Conservation (phyloP, 495 filamentous ascomycete genomes). For the Penicillium mononematosum region DNA sequence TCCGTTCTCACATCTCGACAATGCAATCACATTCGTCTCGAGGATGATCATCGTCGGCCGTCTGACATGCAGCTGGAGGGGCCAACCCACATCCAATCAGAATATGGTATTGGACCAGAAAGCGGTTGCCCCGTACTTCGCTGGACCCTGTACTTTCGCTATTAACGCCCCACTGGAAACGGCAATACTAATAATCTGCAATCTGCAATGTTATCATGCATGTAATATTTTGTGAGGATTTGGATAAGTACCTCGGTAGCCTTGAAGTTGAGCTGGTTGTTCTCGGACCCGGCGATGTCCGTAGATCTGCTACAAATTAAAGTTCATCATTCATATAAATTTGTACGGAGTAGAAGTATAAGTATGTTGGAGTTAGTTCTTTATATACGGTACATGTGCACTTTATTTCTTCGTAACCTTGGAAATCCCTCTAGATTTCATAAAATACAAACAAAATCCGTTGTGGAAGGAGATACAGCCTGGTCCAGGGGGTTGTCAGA, state of each 20-base stretch:
- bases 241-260: not conserved
- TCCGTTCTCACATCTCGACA: not conserved
- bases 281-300: conserved; percentile 18
- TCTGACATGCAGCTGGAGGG: conserved; percentile 30
- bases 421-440: not conserved
- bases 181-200: not conserved
- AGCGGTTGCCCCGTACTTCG: not conserved
- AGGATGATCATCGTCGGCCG: conserved; percentile 28
- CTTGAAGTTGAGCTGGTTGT: not conserved
- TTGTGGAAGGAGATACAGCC: conserved; percentile 23
- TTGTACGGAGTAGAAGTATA: too few relatives aligned
- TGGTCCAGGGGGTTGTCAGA: conserved; percentile 10
- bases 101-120: not conserved
- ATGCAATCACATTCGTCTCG: conserved; percentile 7
- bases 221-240: not conserved
- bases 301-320: not conserved
- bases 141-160: conserved; percentile 2
- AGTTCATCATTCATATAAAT: too few relatives aligned
- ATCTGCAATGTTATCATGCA: conserved; percentile 1
- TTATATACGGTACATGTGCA: too few relatives aligned
- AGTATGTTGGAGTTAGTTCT: too few relatives aligned
- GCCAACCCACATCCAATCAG: conserved; percentile 10
- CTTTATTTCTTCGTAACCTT: not conserved
- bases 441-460: conserved; percentile 1
- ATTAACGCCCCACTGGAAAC: not conserved